Conservation (phyloP, 192 early-diverging fungal species). For the Rhizophlyctis rosea region DNA sequence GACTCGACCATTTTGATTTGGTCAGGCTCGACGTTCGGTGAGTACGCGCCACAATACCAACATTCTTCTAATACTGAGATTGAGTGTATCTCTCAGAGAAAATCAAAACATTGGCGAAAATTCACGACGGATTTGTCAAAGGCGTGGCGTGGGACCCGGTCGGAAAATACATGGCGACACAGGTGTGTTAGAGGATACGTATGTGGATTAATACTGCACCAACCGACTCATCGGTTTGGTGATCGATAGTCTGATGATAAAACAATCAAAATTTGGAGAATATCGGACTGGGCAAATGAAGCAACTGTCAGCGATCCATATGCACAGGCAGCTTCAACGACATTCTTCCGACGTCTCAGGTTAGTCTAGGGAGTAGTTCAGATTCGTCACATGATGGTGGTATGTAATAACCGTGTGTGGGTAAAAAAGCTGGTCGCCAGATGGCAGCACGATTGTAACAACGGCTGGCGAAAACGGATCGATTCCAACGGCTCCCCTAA, state of each 20-base stretch:
- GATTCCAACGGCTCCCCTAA: slow-evolving; percentile 75
- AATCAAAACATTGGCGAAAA: slow-evolving; percentile 56
- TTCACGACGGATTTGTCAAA: slow-evolving; percentile 89
- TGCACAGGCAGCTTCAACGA: slow-evolving; percentile 72
- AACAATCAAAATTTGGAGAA: slow-evolving; percentile 79
- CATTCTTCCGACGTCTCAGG: slow-evolving; percentile 86
- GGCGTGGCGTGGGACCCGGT: slow-evolving; percentile 95
- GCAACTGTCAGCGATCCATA: slow-evolving; percentile 71
- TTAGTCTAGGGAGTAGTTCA: slow-evolving; percentile 19
- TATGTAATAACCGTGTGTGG: slow-evolving; percentile 7
- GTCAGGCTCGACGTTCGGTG: slow-evolving; percentile 80
- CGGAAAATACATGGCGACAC: slow-evolving; percentile 86
- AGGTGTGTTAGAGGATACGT: slow-evolving; percentile 47
- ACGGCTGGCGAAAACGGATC: slow-evolving; percentile 84
- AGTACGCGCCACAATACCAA: not conserved
- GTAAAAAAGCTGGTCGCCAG: slow-evolving; percentile 95
- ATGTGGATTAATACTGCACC: not conserved
- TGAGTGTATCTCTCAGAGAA: slow-evolving; percentile 23
- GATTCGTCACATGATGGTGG: not conserved
- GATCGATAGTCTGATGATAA: slow-evolving; percentile 80
- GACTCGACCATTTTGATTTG: slow-evolving; percentile 83
- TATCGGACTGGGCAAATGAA: slow-evolving; percentile 84
- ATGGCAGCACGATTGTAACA: slow-evolving; percentile 86
- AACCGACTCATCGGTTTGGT: not conserved
- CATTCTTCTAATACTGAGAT: slow-evolving; percentile 11